Base-by-base conservation (phyloP, 306 rosid species). In the Datisca glomerata region DNA sequence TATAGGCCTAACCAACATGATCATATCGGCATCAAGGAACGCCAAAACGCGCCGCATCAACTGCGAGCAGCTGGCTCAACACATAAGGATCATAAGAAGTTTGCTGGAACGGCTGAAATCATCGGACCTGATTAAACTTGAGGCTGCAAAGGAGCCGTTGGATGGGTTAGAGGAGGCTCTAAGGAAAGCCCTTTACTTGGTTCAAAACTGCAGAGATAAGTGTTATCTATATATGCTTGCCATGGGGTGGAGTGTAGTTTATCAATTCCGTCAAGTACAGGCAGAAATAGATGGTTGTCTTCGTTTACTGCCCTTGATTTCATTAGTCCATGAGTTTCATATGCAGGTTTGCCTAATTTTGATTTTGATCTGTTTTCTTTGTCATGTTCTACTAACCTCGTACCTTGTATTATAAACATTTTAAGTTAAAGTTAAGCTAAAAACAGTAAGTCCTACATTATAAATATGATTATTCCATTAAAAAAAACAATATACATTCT, bases 221-320 rank as follows among this genome's bases (percentile, higher is more conserved):
- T 84, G 98, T 56, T 91, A 78, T 61, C 84, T 91, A 25, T 91
- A 91, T 59, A 34, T 91, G 65, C 64, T 91, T 21, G 98, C 98
- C 23, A 91, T 91, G 96, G 98, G 98, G 1, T 91, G 98, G 96
- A 91, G 80, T 70, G 78, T 91, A 41, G 96, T 91, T 41, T 91
- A 91, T 47, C 98, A 91, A 45, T 91, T 91, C 73, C 62, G 98
- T 45, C 77, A 77, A 78, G 98, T 96, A 11, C 98, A 91, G 78
- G 80, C 78, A 47, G 98, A 91, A 57, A 91, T 91, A 34, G 98
- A 91, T 38, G 60, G 94, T 66, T 91, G 84, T 58, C 55, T 91
- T 24, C 69, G 72, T 12, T 94, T 91, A 12, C 96, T 91, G 27
- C 98, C 94, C 41, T 78, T 91, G 43, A 91, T 91, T 61, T 78